Evolutionary conservation across 805 yeast species (phyloP), one percentile per base, ranked within the genome.

Genomic region (Hemisphaericaspora nanyangensis): DNA sequence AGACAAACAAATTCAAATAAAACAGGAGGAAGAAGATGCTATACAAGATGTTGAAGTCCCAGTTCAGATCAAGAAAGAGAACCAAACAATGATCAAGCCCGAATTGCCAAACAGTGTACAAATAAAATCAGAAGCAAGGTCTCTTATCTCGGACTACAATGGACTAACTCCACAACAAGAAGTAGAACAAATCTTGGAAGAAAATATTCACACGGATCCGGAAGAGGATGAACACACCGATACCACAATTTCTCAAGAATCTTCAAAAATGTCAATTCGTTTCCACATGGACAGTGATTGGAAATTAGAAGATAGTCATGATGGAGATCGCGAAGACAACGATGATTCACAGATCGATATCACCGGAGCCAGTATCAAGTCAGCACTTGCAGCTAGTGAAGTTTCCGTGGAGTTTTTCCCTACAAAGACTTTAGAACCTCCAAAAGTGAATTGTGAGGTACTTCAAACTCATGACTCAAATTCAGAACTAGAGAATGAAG

Each of bases 321-420:
- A 64, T 47, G 70, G 69, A 10, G 70, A 64, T 35, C 48, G 54
- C 31, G 70, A 64, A 46, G 70, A 64, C 38, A 64, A 64, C 43
- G 65, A 55, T 31, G 61, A 54, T 32, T 17, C 33, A 11, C 37
- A 32, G 22, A 37, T 40, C 7, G 38, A 46, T 26, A 20, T 7
- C 16, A 42, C 36, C 27, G 41, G 37, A 15, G 34, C 31, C 22
- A 12, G 13, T 15, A 6, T 2, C 11, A 40, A 43, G 13, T 24
- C 37, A 17, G 30, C 18, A 27, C 24, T 41, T 17, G 34, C 39
- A 25, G 46, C 47, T 3, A 13, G 18, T 3, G n/a, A 15, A 8
- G 12, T 29, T n/a, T 33, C 41, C 10, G 22, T 20, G 17, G 47
- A 49, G 3, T n/a, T n/a, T n/a, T 28, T 48, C 11, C 34, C 44